Conservation (phyloP, 78 protist genomes). For the Cavenderia fasciculata region DNA sequence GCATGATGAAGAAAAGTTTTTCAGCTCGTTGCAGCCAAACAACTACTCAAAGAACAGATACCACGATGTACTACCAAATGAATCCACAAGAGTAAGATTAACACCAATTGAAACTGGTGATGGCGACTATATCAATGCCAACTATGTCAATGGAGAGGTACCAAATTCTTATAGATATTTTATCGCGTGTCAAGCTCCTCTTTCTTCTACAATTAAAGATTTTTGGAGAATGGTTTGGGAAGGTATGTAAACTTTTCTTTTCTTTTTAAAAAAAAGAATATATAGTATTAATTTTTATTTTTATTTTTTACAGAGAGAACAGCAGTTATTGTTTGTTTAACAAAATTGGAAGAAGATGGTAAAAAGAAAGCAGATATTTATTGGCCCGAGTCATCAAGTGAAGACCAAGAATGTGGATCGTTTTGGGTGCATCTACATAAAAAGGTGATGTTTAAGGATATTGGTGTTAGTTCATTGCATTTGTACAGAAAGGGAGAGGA, state of each 20-base stretch:
- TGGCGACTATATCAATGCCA: slow-evolving; percentile 77
- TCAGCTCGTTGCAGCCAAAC: slow-evolving; percentile 60
- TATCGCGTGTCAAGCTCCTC: slow-evolving; percentile 80
- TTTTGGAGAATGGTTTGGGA: slow-evolving; percentile 87
- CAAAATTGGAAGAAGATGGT: slow-evolving; percentile 71
- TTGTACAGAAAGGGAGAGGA: slow-evolving; percentile 65
- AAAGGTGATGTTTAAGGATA: slow-evolving; percentile 65
- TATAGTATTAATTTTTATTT: not conserved
- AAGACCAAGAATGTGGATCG: slow-evolving; percentile 55
- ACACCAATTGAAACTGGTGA: slow-evolving; percentile 49
- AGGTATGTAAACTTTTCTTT: slow-evolving; percentile 1
- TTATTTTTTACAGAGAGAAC: slow-evolving; percentile 27
- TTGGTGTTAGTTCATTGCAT: slow-evolving; percentile 59
- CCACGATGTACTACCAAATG: slow-evolving; percentile 77
- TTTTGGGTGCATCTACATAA: slow-evolving; percentile 69
- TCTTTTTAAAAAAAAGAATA: not conserved
- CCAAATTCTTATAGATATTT: slow-evolving; percentile 73
- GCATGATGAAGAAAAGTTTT: slow-evolving; percentile 73
- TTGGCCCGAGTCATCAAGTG: slow-evolving; percentile 60
- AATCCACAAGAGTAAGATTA: slow-evolving; percentile 61
- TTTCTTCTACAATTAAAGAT: slow-evolving; percentile 57
- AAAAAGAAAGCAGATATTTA: slow-evolving; percentile 77
- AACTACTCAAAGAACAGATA: slow-evolving; percentile 70
- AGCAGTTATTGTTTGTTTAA: slow-evolving; percentile 72
- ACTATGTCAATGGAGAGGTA: slow-evolving; percentile 76